Base-by-base conservation (phyloP, 305 asterid species). In the Fraxinus velutina region DNA sequence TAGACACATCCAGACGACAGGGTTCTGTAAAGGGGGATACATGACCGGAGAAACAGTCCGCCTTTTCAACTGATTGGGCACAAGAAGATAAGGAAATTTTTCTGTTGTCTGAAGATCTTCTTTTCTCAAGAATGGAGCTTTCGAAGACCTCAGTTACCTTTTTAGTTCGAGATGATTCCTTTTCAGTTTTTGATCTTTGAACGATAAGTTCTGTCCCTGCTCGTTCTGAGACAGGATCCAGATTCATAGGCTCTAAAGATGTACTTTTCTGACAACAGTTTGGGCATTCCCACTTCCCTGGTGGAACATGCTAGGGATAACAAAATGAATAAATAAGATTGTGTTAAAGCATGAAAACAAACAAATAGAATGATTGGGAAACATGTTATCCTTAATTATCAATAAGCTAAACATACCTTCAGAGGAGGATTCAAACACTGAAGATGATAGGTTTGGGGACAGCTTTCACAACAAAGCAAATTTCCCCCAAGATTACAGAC, bases 241-340 rank as follows among this genome's bases (percentile, higher is more conserved):
- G 79, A 83, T 87, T 86, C 44, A 82, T 79, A 33, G 89, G 86
- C 83, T 89, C 93, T 74, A 68, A 84, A 47, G 85, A 73, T 72
- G 86, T 86, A 62, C 84, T 84, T 86, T 83, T 87, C 64, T 84
- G 80, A 81, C 82, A 42, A 88, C 97, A 94, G 77, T 77, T 85
- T 76, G 97, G 94, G 83, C 98, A 94, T 86, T 91, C 90, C 98
- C 98, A 94, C 88, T 84, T 86, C 78, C 97, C 97, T 62, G 82
- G 84, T 70, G 98, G 97, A 79, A 92, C 88, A 75, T 89, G 91
- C 94, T 94, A 79, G 50, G 85, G 70, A 80, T 39, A 36, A 79
- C 22, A 77, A 76, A 81, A 77, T 78, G 73, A 80, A 57, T 73
- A 79, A 79, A 76, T 2, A 52, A 84, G 79, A 39, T 50, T 72